phyloP scores from a whole-genome alignment of 148 eudicot genomes.

The Fallopia convolvulus region DNA sequence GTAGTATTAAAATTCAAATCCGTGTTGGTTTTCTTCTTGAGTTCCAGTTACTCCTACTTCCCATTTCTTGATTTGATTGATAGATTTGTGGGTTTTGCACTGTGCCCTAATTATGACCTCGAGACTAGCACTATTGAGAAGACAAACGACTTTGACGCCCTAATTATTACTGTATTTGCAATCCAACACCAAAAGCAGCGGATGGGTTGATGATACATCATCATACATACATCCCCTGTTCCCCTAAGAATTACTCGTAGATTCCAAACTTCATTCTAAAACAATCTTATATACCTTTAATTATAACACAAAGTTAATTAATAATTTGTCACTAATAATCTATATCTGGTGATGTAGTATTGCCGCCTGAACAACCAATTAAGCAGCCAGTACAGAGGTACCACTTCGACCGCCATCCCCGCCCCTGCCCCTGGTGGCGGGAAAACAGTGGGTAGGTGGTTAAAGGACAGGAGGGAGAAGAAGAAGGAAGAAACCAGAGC shows the following conservation, averaged over 20 bases:
- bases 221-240: neutral
- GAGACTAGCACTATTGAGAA: slow-evolving; percentile 1
- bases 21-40: neutral
- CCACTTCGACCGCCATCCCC: slow-evolving; percentile 17
- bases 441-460: slow-evolving; percentile 95
- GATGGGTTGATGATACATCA: neutral
- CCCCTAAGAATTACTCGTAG: neutral
- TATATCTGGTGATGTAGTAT: slow-evolving; percentile 34
- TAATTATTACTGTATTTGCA: neutral
- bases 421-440: slow-evolving; percentile 38
- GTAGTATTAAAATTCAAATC: neutral
- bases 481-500: slow-evolving; percentile 85
- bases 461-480: slow-evolving; percentile 82
- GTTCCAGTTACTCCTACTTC: neutral
- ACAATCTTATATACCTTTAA: neutral
- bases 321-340: neutral
- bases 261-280: neutral
- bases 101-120: slow-evolving; percentile 11
- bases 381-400: slow-evolving; percentile 42
- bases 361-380: slow-evolving; percentile 46
- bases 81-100: slow-evolving; percentile 10
- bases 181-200: neutral
- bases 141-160: slow-evolving; percentile 6
- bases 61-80: slow-evolving; percentile 4
- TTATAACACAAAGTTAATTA: neutral